Percentiles rank a stretch among this genome's conserved stretches.
Evolutionary conservation across 306 rosid genomes (phyloP).

Genomic region (Carpinus fangiana): DNA sequence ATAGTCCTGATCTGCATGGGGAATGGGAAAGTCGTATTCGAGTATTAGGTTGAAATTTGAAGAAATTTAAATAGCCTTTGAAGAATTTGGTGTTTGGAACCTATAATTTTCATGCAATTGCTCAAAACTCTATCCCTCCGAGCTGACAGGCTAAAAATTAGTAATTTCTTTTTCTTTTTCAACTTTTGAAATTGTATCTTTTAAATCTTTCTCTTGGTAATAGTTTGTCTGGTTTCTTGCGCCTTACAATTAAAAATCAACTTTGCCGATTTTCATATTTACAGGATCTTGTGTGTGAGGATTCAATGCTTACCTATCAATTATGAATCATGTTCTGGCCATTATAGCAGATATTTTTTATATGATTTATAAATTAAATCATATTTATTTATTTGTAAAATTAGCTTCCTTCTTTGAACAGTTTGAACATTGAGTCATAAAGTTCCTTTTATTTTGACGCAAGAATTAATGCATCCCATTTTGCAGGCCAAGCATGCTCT

Average conservation of each 20-base stretch:
- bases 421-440: not conserved
- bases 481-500: slow-evolving; percentile 33
- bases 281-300: not conserved
- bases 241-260: not conserved
- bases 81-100: not conserved
- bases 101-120: not conserved
- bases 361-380: not conserved
- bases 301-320: not conserved
- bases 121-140: not conserved
- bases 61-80: not conserved
- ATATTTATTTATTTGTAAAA: not conserved
- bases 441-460: not conserved
- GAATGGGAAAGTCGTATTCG: too few species aligned
- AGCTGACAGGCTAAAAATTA: not conserved
- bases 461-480: slow-evolving; percentile 5
- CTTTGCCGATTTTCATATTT: not conserved
- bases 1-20: not conserved
- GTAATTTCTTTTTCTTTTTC: not conserved
- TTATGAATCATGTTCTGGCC: not conserved
- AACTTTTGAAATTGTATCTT: too few species aligned
- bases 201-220: not conserved
- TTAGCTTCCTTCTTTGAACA: not conserved
- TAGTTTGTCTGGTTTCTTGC: not conserved
- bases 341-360: not conserved
- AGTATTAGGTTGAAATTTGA: too few species aligned